Evolutionary conservation across 352 stramenopile genomes (phyloP), one percentile per base, ranked within the genome.

Genomic region (Hyaloperonospora arabidopsidis): DNA sequence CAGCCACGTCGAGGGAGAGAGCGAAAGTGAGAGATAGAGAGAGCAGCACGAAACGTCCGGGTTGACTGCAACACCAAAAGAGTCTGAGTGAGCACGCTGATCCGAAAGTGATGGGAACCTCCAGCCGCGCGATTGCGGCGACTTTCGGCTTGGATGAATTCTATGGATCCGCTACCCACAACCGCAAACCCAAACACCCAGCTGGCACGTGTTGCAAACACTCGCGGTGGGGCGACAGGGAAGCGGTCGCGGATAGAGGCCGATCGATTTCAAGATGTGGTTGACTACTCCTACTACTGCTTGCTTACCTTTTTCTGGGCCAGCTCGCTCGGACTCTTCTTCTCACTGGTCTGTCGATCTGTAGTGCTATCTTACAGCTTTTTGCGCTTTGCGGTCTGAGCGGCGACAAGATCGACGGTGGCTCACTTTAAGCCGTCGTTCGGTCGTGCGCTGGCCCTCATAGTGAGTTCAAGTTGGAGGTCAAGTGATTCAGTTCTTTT

Each of bases 401-500:
- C 61, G 51, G 43, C 48, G 58, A 59, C 57, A 70, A 70, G 62
- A 70, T 70, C 58, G 44, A 59, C 46, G 23, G 48, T 28, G 36
- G 43, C 51, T 68, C 40, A 51, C 41, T 49, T 63, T 38, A 34
- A 29, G 19, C 52, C 3, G 7, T 41, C 55, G 48, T 57, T 59
- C 54, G 54, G 52, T 63, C 36, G 54, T 45, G 54, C 25, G 48
- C 59, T 66, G 59, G 44, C 41, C 25, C 28, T 23, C 45, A 63
- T 70, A 70, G 41, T 63, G 34, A 53, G 18, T 8, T 5, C 48
- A 63, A 69, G 61, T 69, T 29, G 34, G 7, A 57, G 59, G 55
- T 46, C 32, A 50, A 38, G 47, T 41, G 57, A 66, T 66, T 67
- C 62, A 70, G 51, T 63, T 63, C 62, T 66, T 49, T 57, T 66